phyloP scores from a whole-genome alignment of 2,329 filamentous ascomycete genomes.

The Penicillium vulpinum region DNA sequence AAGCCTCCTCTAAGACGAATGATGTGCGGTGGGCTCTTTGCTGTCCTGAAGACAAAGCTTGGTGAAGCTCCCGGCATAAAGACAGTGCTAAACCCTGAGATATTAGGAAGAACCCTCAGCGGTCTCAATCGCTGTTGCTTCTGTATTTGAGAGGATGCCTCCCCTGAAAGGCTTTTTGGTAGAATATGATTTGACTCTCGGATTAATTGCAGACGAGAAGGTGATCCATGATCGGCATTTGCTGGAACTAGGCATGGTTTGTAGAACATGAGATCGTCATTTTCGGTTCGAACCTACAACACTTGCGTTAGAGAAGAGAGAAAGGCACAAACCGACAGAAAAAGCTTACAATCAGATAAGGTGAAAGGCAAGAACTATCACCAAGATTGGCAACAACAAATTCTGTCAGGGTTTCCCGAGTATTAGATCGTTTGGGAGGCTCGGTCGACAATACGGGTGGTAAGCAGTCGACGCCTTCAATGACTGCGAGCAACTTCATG shows the following conservation, averaged over 20 bases:
- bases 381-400: conserved; percentile 83
- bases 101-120: conserved; percentile 45
- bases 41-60: conserved; percentile 78
- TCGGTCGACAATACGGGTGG: conserved; percentile 74
- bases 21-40: conserved; percentile 73
- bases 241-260: conserved; percentile 64
- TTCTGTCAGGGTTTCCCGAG: conserved; percentile 73
- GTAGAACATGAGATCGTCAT: conserved; percentile 84
- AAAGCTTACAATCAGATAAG: conserved; percentile 74
- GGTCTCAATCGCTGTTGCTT: conserved; percentile 39
- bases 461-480: conserved; percentile 75
- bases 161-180: conserved; percentile 57
- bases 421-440: conserved; percentile 67
- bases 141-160: conserved; percentile 45
- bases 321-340: not conserved
- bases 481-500: conserved; percentile 70
- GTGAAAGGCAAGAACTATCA: conserved; percentile 66
- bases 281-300: conserved; percentile 68
- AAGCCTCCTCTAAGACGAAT: conserved; percentile 68
- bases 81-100: conserved; percentile 78
- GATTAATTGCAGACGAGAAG: conserved; percentile 64
- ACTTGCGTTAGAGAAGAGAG: conserved; percentile 11
- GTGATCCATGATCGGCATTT: conserved; percentile 12
- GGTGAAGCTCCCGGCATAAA: conserved; percentile 80
- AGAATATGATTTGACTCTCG: conserved; percentile 71